These are phyloP conservation scores for Starmerella etchellsii DNA, from an alignment of 805 yeast species.

Conservation along the genomic window DNA sequence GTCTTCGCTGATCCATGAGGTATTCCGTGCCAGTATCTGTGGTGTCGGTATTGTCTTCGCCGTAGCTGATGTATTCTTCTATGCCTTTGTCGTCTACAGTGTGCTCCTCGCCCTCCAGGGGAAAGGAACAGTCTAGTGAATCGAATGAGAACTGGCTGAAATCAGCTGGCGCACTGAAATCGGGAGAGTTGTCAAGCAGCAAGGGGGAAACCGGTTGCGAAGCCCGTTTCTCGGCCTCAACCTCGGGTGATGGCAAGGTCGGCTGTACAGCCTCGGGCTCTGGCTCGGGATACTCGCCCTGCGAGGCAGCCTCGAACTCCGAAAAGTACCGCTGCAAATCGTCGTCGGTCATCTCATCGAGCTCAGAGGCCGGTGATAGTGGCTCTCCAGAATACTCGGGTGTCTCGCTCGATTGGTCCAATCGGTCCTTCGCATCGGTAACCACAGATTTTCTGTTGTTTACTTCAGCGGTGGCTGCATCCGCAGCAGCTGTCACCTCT, in stretches of 20 bases:
- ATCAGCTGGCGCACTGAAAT: neutral
- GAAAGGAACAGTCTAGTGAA: no score
- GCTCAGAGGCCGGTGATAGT: neutral
- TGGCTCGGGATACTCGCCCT: conserved; percentile 1
- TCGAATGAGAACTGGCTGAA: neutral
- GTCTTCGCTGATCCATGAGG: neutral
- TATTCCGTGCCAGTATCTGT: neutral
- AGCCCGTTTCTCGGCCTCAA: neutral
- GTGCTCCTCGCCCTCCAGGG: neutral
- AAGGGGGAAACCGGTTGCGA: neutral
- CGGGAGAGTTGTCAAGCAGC: neutral
- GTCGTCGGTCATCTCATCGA: conserved; percentile 6
- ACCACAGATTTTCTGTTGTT: no score
- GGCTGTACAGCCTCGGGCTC: neutral
- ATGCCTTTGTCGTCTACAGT: conserved; percentile 1
- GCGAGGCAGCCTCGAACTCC: conserved; percentile 9
- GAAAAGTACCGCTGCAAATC: conserved; percentile 8
- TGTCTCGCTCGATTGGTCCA: no score
- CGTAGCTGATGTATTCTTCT: conserved; percentile 9
- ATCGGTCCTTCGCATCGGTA: no score
- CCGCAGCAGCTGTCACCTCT: no score
- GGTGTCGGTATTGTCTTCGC: neutral
- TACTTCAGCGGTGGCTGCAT: no score
- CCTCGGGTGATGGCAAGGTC: conserved; percentile 2
- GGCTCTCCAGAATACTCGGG: no score